Evolutionary conservation across 2,329 filamentous ascomycete genomes (phyloP), one percentile per base, ranked within the genome.

Genomic region (Lasiodiplodia sp.): DNA sequence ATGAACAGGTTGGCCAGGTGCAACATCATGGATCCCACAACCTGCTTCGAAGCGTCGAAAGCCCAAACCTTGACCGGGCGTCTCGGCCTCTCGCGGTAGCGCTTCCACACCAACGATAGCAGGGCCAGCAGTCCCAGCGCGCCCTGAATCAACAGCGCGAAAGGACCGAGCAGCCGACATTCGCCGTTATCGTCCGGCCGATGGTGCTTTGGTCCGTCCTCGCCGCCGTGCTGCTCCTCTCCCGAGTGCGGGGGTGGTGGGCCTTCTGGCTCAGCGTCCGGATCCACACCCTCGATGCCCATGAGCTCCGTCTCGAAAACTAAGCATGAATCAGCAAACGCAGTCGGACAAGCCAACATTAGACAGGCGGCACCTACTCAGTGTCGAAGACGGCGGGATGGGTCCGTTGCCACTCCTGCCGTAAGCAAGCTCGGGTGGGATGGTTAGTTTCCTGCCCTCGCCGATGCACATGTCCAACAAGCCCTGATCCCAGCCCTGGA

Each of bases 11-110:
- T 99, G 73, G 94, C 92, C 55, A 95, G 86, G 81, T 99, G 96
- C 40, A 97, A 89, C 79, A 99, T 86, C 56, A 94, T 90, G 37
- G 94, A 96, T 25, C 96, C 96, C 75, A 98, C 92, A 66, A 99
- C 93, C 84, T 99, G 96, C 84, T 99, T 99, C 38, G 93, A 97
- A 28, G 90, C 96, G 78, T 99, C 96, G 79, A 98, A 99, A 79
- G 92, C 94, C 95, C 96, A 99, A 72, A 99, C 94, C 86, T 96
- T 97, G 76, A 98, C 77, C 0, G 95, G 95, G 67, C 96, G 88
- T 79, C 97, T 95, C 1, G 96, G 95, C 68, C 92, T 87, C 82
- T 99, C 96, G 72, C 92, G 88, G 89, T 92, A 97, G 73, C 96
- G 88, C 84, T 99, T 99, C 84, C 89, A 97, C 8, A 98, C 95